phyloP scores from a whole-genome alignment of 768 basidiomycete species.

The Neoboletus brunneissimus region DNA sequence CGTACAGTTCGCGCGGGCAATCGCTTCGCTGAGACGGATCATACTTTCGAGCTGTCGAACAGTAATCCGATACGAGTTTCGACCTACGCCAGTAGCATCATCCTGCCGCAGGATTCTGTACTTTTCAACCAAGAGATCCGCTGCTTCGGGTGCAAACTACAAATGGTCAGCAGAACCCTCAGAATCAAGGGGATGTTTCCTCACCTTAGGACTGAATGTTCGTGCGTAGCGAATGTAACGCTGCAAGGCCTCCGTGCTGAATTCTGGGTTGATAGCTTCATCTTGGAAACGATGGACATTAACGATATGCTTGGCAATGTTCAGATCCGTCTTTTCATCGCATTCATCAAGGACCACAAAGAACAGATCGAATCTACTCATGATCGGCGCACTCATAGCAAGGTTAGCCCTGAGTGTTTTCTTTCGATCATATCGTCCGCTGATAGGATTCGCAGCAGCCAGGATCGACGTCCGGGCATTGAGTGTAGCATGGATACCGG shows the following conservation, averaged over 20 bases:
- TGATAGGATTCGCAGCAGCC: constrained; percentile 97
- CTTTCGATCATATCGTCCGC: constrained; percentile 95
- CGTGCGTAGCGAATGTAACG: constrained; percentile 95
- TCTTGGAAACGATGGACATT: constrained; percentile 96
- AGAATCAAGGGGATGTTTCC: not conserved
- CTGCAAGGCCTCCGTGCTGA: constrained; percentile 94
- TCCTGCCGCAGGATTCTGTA: constrained; percentile 91
- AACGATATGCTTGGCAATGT: constrained; percentile 95
- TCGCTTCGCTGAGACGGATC: constrained; percentile 96
- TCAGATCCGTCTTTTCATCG: constrained; percentile 86
- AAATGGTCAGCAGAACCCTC: constrained; percentile 3
- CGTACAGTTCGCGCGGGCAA: constrained; percentile 94
- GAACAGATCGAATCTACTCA: constrained; percentile 98
- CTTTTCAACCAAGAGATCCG: constrained; percentile 91
- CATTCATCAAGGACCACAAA: constrained; percentile 98
- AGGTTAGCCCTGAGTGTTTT: constrained; percentile 89
- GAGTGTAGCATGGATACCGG: constrained; percentile 96
- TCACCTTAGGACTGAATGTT: constrained; percentile 95
- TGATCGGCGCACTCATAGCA: constrained; percentile 97
- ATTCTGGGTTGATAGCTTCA: constrained; percentile 93
- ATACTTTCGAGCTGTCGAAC: constrained; percentile 98
- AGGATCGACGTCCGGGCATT: constrained; percentile 97
- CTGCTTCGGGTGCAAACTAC: constrained; percentile 90
- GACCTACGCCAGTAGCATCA: constrained; percentile 81
- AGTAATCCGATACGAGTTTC: constrained; percentile 95